Conservation (phyloP, 768 basidiomycete genomes). For the Phaeolepiota aurea region DNA sequence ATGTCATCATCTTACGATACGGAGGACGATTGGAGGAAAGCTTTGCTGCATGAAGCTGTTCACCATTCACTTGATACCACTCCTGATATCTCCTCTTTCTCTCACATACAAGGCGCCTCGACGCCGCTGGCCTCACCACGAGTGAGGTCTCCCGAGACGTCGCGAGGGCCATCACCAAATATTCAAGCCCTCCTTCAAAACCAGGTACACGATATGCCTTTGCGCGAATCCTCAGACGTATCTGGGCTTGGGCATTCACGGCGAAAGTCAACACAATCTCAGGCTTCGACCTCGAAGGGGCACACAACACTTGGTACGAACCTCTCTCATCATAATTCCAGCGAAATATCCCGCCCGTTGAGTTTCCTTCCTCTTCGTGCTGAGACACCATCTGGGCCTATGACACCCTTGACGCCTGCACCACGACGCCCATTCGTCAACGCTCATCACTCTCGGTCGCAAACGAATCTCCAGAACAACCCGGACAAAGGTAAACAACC, state of each 20-base stretch:
- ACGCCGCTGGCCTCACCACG: constrained; percentile 31
- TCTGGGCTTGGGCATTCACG: constrained; percentile 15
- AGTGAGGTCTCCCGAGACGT: constrained; percentile 9
- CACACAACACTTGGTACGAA: constrained; percentile 19
- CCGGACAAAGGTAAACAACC: constrained; percentile 6
- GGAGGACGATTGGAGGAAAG: constrained; percentile 70
- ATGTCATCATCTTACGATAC: constrained; percentile 40
- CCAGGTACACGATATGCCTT: constrained; percentile 34
- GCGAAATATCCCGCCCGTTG: constrained; percentile 23
- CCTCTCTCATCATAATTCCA: constrained; percentile 9
- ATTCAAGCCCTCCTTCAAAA: constrained; percentile 15
- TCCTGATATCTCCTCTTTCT: constrained; percentile 37
- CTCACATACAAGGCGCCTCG: constrained; percentile 26
- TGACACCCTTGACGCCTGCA: constrained; percentile 59
- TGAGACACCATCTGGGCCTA: constrained; percentile 53
- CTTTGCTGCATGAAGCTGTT: constrained; percentile 69
- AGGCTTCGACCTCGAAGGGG: constrained; percentile 16
- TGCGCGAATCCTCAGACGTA: constrained; percentile 23
- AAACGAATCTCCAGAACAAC: constrained; percentile 35
- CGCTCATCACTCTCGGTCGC: constrained; percentile 47
- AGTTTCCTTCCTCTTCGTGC: constrained; percentile 47
- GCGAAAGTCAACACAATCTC: constrained; percentile 19
- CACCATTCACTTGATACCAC: constrained; percentile 63
- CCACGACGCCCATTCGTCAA: constrained; percentile 46
- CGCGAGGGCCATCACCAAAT: constrained; percentile 13